Evolutionary conservation across 345 rosid genomes (phyloP).

Genomic region (Heritiera littoralis): DNA sequence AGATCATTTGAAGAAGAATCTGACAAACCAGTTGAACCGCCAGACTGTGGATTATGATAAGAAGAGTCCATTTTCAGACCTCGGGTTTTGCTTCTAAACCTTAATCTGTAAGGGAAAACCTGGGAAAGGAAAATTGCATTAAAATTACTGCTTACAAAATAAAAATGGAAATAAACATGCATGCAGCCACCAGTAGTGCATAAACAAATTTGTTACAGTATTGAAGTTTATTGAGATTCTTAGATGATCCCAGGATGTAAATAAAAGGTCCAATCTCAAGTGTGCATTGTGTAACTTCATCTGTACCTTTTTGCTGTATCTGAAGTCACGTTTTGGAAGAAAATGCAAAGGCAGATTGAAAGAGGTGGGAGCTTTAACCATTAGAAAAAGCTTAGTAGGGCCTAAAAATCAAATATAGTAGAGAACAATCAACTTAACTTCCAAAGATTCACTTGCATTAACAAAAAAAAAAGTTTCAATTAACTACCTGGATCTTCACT

Average conservation of each 20-base stretch:
- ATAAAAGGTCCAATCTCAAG: not conserved
- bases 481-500: slow-evolving; percentile 68
- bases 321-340: slow-evolving; percentile 95
- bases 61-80: slow-evolving; percentile 30
- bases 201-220: not conserved
- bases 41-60: slow-evolving; percentile 30
- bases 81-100: slow-evolving; percentile 59
- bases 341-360: slow-evolving; percentile 73
- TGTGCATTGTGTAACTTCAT: not conserved
- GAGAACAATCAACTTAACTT: not conserved
- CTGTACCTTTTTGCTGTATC: slow-evolving; percentile 74
- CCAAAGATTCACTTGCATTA: slow-evolving; percentile 16
- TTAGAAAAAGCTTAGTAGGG: slow-evolving; percentile 69
- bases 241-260: not conserved
- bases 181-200: not conserved
- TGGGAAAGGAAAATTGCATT: slow-evolving; percentile 30
- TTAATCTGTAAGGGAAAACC: slow-evolving; percentile 64
- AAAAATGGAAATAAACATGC: not conserved
- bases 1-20: slow-evolving; percentile 51
- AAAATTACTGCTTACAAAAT: not conserved
- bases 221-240: slow-evolving; percentile 2
- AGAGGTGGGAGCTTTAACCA: slow-evolving; percentile 79
- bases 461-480: slow-evolving; percentile 10
- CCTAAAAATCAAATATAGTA: slow-evolving; percentile 41
- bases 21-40: slow-evolving; percentile 27